Evolutionary conservation across 495 filamentous ascomycete species (phyloP).

Genomic region (Alectoria sarmentosa): DNA sequence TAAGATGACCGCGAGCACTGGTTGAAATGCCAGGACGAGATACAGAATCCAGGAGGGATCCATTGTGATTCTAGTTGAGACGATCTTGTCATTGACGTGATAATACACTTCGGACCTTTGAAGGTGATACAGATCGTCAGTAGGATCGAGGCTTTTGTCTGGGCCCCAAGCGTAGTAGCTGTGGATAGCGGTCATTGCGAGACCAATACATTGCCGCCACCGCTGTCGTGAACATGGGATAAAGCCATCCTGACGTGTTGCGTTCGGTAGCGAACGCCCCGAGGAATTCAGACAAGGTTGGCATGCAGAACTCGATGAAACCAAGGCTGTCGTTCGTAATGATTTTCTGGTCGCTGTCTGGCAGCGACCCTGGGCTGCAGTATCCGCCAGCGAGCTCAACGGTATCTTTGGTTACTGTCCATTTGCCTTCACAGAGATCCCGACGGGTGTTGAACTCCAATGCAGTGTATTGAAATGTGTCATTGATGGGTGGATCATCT

Average conservation of each 20-base stretch:
- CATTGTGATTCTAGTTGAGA: conserved; percentile 8
- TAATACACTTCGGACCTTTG: neutral
- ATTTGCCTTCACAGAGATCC: conserved; percentile 13
- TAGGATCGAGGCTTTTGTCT: too few species aligned
- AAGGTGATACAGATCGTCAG: neutral
- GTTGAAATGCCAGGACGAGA: conserved; percentile 9
- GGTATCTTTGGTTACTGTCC: conserved; percentile 11
- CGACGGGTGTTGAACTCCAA: conserved; percentile 1
- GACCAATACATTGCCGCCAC: conserved; percentile 16
- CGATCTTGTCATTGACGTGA: conserved; percentile 1
- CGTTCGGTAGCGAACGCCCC: conserved; percentile 4
- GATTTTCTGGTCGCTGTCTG: conserved; percentile 9
- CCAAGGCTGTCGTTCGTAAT: conserved; percentile 15
- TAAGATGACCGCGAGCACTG: conserved; percentile 2
- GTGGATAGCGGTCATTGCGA: neutral
- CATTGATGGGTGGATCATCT: neutral
- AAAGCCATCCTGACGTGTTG: neutral
- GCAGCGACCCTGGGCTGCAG: conserved; percentile 4
- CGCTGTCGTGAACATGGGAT: conserved; percentile 8
- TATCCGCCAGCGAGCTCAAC: conserved; percentile 12
- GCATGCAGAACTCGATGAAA: conserved; percentile 7
- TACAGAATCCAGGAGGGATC: conserved; percentile 10
- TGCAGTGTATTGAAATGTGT: neutral
- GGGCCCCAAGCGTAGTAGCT: neutral
- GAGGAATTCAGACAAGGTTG: conserved; percentile 12